Percentiles rank a stretch among this genome's conserved stretches.
Evolutionary conservation across 2,329 filamentous ascomycete genomes (phyloP).

Genomic region (Gliomastix tumulicola): DNA sequence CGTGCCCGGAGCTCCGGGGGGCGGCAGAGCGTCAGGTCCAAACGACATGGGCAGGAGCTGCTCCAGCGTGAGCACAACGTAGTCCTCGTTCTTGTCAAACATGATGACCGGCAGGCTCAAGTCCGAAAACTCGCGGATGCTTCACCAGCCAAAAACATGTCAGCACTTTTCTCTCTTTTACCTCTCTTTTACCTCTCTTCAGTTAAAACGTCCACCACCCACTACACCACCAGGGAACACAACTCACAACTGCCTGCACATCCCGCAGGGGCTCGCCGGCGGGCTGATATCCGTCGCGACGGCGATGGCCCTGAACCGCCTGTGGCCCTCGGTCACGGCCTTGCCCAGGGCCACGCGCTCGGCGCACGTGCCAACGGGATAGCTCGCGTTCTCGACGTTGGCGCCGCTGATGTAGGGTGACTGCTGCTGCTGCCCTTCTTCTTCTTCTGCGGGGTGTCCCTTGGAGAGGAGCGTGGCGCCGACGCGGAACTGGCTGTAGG

Average conservation of each 20-base stretch:
- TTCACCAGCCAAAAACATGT: constrained; percentile 18
- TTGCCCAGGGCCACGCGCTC: constrained; percentile 84
- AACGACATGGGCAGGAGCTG: constrained; percentile 64
- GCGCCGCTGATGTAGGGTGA: constrained; percentile 51
- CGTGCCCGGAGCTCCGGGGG: constrained; percentile 16
- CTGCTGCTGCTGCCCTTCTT: neutral
- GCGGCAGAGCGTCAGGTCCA: constrained; percentile 52
- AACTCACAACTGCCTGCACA: constrained; percentile 87
- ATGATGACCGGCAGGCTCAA: constrained; percentile 75
- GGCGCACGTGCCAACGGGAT: constrained; percentile 92
- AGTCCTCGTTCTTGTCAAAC: constrained; percentile 79
- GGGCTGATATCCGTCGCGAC: constrained; percentile 74
- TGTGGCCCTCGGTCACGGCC: constrained; percentile 58
- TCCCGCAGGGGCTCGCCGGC: constrained; percentile 77
- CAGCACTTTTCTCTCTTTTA: constrained; percentile 5
- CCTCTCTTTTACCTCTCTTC: neutral
- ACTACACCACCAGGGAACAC: neutral
- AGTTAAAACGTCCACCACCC: neutral
- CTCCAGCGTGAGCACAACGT: constrained; percentile 61
- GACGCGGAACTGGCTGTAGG: constrained; percentile 88
- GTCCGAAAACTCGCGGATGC: constrained; percentile 70
- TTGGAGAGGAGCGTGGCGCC: constrained; percentile 67
- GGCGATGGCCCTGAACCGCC: constrained; percentile 67
- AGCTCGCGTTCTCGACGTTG: constrained; percentile 89
- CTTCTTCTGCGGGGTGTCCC: neutral